phyloP scores from a whole-genome alignment of 176 grass and related monocot genomes.

The Carex parvula region DNA sequence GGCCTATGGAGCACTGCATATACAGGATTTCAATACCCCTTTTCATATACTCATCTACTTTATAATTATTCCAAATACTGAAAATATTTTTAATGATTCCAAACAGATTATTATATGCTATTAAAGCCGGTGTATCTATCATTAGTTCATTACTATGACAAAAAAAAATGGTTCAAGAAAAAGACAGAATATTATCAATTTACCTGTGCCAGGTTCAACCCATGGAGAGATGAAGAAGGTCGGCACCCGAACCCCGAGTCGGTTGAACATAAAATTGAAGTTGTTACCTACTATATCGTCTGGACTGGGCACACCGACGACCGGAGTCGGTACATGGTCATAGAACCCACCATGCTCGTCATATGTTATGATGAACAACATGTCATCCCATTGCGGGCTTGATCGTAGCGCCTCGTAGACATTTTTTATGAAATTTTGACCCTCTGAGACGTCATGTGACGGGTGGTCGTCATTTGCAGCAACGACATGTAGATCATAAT shows the following conservation, averaged over 20 bases:
- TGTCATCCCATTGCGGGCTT: constrained; percentile 63
- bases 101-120: neutral
- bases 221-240: constrained; percentile 65
- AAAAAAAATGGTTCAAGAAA: neutral
- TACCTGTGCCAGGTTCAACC: constrained; percentile 58
- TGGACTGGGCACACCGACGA: constrained; percentile 49
- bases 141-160: neutral
- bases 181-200: neutral
- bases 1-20: constrained; percentile 48
- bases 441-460: constrained; percentile 59
- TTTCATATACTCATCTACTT: neutral
- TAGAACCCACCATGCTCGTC: constrained; percentile 88
- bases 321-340: constrained; percentile 60
- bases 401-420: constrained; percentile 60
- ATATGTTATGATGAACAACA: constrained; percentile 65
- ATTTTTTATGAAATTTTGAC: constrained; percentile 65
- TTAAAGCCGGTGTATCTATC: neutral
- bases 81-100: neutral
- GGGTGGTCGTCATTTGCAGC: constrained; percentile 84
- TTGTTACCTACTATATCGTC: constrained; percentile 49
- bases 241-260: constrained; percentile 76
- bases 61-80: neutral
- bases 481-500: constrained; percentile 53
- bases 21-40: neutral
- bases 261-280: constrained; percentile 65